Evolutionary conservation across 352 stramenopile genomes (phyloP), one percentile per base, ranked within the genome.

Genomic region (Blastocystis sp.): DNA sequence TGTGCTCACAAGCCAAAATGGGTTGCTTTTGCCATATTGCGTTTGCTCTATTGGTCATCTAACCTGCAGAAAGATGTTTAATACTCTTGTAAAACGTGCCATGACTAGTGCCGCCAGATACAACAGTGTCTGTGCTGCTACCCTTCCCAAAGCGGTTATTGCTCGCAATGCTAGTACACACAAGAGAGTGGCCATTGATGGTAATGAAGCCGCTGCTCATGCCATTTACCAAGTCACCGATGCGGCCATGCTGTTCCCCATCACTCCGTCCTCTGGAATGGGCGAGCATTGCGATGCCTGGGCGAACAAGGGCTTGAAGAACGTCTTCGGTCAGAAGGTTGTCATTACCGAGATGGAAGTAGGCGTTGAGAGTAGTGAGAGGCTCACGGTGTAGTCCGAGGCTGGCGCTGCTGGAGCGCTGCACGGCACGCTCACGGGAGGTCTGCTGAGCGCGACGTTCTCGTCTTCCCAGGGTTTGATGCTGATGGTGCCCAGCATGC

Each of bases 381-480:
- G 21, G 21, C 10, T 21, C 19, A 21, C 10, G 10, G 40, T n/a
- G 40, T 71, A 76, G 66, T 76, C 66, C 40, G 66, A 76, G 40
- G 66, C 17, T 59, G 91, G 92, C 60, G 92, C 92, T 0, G 92
- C 91, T 1, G 88, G 91, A n/a, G 91, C 92, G 3, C 89, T 94
- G 43, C 92, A 91, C 34, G 92, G 92, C 19, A 91, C 92, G 28
- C 89, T 94, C 65, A 90, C 91, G 0, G 91, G 92, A 0, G 91
- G 92, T 65, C 89, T 91, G 24, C 90, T 78, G 3, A 90, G 91
- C 2, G 54, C 92, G 1, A 92, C 90, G 48, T 89, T 94, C 57
- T 89, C 93, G 62, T 92, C 92, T 42, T 93, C 92, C 90, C 92
- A 94, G 89, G 92, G 91, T 87, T 90, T 94, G 89, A 92, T 92